A percentile compares a stretch with the other conserved stretches of the same genome.
Conservation (phyloP, 2,329 filamentous ascomycete genomes). For the Verticillium dahliae region DNA sequence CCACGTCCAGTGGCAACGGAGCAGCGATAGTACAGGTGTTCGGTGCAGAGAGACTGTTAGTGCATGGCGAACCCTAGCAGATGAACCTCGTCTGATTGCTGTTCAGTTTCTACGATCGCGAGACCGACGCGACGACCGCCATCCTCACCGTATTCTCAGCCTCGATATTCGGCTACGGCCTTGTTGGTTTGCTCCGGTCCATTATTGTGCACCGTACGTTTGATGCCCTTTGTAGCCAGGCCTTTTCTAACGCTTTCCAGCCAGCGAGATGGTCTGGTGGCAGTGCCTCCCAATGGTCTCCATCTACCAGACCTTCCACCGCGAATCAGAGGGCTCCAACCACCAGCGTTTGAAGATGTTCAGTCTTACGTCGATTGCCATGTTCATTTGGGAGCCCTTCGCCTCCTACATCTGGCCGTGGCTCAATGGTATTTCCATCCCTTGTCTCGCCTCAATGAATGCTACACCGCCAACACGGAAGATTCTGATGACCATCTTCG, state of each 20-base stretch:
- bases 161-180: constrained; percentile 7
- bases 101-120: constrained; percentile 5
- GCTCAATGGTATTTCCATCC: constrained; percentile 20
- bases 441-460: constrained; percentile 30
- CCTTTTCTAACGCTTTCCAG: neutral
- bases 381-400: constrained; percentile 10
- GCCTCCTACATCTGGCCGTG: constrained; percentile 9
- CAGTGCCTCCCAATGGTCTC: constrained; percentile 10
- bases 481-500: constrained; percentile 42
- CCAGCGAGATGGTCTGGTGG: constrained; percentile 11
- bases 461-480: constrained; percentile 14
- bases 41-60: constrained; percentile 7
- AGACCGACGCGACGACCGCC: constrained; percentile 6
- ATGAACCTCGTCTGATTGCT: neutral
- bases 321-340: constrained; percentile 6
- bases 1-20: constrained; percentile 8
- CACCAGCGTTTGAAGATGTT: constrained; percentile 5
- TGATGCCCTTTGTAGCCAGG: neutral
- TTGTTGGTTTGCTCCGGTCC: constrained; percentile 4
- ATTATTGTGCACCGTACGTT: constrained; percentile 8
- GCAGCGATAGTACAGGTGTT: constrained; percentile 8
- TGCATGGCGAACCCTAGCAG: neutral
- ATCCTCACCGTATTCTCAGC: constrained; percentile 9
- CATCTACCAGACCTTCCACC: constrained; percentile 9
- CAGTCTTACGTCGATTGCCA: constrained; percentile 7